Base-by-base conservation (phyloP, 805 yeast species). In the Suhomyces sp. region DNA sequence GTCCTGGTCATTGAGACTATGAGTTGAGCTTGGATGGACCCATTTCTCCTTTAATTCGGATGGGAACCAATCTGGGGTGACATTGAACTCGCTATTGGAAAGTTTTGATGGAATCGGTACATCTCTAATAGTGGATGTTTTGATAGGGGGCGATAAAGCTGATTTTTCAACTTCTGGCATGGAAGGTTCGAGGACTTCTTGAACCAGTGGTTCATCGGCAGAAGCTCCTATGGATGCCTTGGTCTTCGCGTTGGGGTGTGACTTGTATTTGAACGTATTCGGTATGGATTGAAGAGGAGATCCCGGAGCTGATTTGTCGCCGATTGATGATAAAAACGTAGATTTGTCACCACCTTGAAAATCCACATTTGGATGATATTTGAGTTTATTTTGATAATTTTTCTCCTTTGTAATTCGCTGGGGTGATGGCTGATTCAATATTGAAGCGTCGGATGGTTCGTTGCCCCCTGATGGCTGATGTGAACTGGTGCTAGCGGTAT, bases 61-160 rank as follows among this genome's bases (percentile, higher is more conserved):
- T 0, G 72, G 72, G 71, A 68, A 67, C 73, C 72, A 67, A 22
- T 56, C 59, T 0, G 71, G 71, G 3, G 72, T 66, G 9, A 38
- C 35, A 18, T 44, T 33, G 15, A 40, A 39, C 8, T 28, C 38
- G n/a, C 33, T 26, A 4, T 26, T 33, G 4, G 37, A 20, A 4
- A 23, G 15, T 27, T 16, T 10, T 9, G 28, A 18, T 6, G 7
- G 16, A 12, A 14, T n/a, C 6, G 28, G 28, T 2, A 12, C 17
- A 6, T 25, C 42, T 16, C 43, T 39, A 22, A 56, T 31, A 7
- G 65, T 56, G 16, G 62, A 58, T 1, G 63, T 54, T 31, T 48
- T 53, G 17, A 56, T 39, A 9, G 54, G 54, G 1, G 40, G 37
- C 5, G 37, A 33, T 14, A 28, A 13, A 10, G 37, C 35, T 12